Percentiles rank a stretch among this genome's conserved stretches.
phyloP scores from a whole-genome alignment of 306 rosid species.

The Gastrolobium villosum region DNA sequence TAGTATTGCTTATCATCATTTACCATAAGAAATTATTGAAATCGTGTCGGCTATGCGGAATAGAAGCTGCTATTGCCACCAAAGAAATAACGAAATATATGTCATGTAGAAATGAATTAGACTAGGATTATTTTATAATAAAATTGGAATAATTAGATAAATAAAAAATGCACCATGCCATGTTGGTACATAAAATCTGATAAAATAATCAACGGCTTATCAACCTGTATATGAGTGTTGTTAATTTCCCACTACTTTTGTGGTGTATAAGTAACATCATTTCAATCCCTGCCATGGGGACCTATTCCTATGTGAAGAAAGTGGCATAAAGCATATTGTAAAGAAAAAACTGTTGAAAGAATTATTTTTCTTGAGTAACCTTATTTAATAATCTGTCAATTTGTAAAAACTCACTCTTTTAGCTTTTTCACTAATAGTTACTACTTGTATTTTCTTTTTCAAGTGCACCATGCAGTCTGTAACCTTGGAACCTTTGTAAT shows the following conservation, averaged over 20 bases:
- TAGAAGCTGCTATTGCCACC: background rate
- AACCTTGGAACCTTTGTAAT: background rate
- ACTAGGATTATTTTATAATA: background rate
- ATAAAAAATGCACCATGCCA: conserved; percentile 11
- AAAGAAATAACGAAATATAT: background rate
- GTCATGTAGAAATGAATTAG: background rate
- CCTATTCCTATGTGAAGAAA: background rate
- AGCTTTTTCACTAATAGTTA: background rate
- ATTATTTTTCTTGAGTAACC: background rate
- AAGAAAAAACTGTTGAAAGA: background rate
- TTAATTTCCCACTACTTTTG: no score
- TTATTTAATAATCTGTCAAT: no score
- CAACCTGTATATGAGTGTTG: background rate
- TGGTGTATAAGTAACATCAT: background rate
- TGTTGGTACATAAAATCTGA: conserved; percentile 10
- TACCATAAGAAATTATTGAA: background rate
- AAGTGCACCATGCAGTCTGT: background rate
- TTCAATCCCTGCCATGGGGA: background rate
- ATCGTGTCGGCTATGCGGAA: background rate
- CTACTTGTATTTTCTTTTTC: background rate
- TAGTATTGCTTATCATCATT: background rate
- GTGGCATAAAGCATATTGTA: background rate
- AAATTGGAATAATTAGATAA: background rate
- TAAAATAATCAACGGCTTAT: background rate
- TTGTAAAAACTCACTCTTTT: background rate